Evolutionary conservation across 768 basidiomycete genomes (phyloP).

Genomic region (Cystofilobasidium capitatum): DNA sequence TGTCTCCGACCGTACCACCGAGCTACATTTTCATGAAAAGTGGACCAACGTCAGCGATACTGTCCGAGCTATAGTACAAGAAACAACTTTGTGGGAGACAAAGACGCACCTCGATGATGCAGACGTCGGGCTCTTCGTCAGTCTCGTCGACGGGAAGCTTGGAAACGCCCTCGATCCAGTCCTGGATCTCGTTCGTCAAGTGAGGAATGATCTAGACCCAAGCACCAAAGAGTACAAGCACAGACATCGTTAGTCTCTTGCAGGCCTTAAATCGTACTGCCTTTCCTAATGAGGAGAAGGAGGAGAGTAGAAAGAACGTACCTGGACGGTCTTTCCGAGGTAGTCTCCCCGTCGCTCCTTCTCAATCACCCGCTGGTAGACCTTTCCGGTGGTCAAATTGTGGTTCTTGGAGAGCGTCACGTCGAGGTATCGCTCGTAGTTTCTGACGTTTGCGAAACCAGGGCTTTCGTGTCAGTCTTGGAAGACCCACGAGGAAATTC

Average conservation of each 20-base stretch:
- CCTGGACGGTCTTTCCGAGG: slow-evolving; percentile 90
- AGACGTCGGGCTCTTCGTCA: slow-evolving; percentile 85
- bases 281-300: slow-evolving; percentile 39
- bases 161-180: slow-evolving; percentile 94
- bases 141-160: slow-evolving; percentile 91
- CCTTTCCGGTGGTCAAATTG: slow-evolving; percentile 98
- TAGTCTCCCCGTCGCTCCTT: slow-evolving; percentile 65
- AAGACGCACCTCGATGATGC: slow-evolving; percentile 77
- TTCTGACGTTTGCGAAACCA: slow-evolving; percentile 36
- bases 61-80: background rate
- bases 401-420: slow-evolving; percentile 89
- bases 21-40: slow-evolving; percentile 49
- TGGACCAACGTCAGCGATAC: background rate
- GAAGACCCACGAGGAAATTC: background rate
- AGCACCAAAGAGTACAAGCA: background rate
- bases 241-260: background rate
- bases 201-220: slow-evolving; percentile 75
- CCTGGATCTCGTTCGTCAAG: slow-evolving; percentile 91
- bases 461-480: background rate
- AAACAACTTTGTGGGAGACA: background rate
- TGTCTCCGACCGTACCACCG: slow-evolving; percentile 96
- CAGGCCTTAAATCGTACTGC: background rate
- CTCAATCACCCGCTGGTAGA: slow-evolving; percentile 92
- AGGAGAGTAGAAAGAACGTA: background rate
- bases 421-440: slow-evolving; percentile 95